These are phyloP conservation scores for Bromus sterilis DNA, from an alignment of 176 grass and related monocot species.

Conservation along the genomic window DNA sequence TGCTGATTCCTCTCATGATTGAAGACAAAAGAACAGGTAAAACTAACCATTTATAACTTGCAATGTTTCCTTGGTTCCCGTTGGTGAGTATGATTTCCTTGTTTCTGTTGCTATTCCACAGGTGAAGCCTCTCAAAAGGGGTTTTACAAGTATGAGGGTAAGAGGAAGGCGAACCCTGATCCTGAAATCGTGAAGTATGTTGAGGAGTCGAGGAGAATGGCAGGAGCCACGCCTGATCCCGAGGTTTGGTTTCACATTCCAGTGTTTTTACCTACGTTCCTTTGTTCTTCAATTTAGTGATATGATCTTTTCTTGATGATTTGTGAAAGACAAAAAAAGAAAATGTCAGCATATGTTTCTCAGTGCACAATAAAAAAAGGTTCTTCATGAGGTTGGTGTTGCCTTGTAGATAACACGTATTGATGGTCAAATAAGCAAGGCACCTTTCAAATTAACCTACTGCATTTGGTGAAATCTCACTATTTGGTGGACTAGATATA, in stretches of 20 bases:
- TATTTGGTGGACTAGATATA: background rate
- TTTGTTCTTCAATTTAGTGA: background rate
- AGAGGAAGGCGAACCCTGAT: slow-evolving; percentile 42
- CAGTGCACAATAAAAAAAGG: background rate
- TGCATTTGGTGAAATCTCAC: background rate
- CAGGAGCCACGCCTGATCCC: slow-evolving; percentile 28
- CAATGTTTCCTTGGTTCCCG: background rate
- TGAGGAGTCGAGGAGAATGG: slow-evolving; percentile 39
- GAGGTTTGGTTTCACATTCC: slow-evolving; percentile 30
- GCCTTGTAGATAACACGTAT: background rate
- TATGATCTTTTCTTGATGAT: background rate
- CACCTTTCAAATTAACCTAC: background rate
- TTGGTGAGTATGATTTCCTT: background rate
- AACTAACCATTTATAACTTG: background rate
- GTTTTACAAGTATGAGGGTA: slow-evolving; percentile 64
- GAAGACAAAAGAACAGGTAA: slow-evolving; percentile 58
- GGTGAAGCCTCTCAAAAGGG: slow-evolving; percentile 55
- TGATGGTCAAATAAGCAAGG: background rate
- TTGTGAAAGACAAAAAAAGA: background rate
- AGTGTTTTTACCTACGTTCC: background rate
- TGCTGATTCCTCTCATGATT: slow-evolving; percentile 50
- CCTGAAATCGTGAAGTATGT: slow-evolving; percentile 48
- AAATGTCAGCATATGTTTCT: background rate
- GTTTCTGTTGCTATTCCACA: background rate
- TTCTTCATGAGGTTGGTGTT: background rate